phyloP scores from a whole-genome alignment of 2,329 filamentous ascomycete genomes.

The Claviceps africana region DNA sequence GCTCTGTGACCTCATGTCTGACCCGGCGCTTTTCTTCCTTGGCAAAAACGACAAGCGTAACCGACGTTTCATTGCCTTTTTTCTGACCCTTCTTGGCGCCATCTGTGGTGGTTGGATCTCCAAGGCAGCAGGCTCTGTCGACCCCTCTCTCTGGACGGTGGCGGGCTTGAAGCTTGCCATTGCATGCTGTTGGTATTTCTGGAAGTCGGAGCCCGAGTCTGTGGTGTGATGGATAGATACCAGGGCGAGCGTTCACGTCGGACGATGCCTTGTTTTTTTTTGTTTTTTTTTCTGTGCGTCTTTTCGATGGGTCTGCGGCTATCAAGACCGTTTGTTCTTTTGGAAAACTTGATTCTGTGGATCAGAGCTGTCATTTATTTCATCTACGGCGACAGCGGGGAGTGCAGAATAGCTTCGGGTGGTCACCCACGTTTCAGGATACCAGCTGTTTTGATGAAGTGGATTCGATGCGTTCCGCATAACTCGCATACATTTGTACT shows the following conservation, averaged over 20 bases:
- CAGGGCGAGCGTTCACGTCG: neutral
- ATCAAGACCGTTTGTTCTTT: neutral
- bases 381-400: neutral
- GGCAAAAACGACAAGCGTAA: constrained; percentile 35
- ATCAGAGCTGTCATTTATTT: neutral
- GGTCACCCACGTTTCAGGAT: too few species aligned
- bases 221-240: neutral
- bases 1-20: constrained; percentile 38
- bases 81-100: constrained; percentile 32
- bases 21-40: constrained; percentile 30
- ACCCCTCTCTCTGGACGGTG: constrained; percentile 29
- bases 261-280: neutral
- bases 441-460: too few species aligned
- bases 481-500: neutral
- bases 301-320: neutral
- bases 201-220: constrained; percentile 11
- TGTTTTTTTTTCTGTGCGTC: neutral
- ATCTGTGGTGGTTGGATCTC: constrained; percentile 35
- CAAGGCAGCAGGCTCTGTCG: constrained; percentile 25
- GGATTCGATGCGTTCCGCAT: neutral
- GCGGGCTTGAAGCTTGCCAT: constrained; percentile 30
- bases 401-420: neutral
- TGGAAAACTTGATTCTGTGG: neutral
- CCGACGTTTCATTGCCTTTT: constrained; percentile 28
- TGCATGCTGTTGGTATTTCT: constrained; percentile 21